phyloP scores from a whole-genome alignment of 257 asterid genomes.

The Ballota nigra region DNA sequence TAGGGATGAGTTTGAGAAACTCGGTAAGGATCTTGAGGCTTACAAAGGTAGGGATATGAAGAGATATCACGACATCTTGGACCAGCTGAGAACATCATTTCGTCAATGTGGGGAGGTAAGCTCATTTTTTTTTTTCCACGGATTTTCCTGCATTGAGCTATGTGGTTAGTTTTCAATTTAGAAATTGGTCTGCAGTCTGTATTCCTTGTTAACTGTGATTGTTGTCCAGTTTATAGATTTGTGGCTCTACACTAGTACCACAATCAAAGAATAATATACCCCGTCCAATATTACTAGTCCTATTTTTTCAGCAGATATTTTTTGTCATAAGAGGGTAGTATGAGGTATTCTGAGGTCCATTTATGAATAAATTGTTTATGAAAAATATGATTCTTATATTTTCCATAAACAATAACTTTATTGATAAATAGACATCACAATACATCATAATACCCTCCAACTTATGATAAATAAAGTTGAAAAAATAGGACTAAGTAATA shows the following conservation, averaged over 20 bases:
- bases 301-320: no score
- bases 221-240: not conserved
- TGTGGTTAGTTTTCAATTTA: not conserved
- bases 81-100: slow-evolving; percentile 64
- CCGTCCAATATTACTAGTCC: no score
- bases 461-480: no score
- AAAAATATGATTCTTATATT: no score
- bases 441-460: no score
- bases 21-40: slow-evolving; percentile 68
- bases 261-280: not conserved
- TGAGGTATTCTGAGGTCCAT: no score
- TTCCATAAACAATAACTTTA: no score
- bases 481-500: no score
- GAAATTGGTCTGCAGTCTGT: not conserved
- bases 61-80: slow-evolving; percentile 54
- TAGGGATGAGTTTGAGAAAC: slow-evolving; percentile 70
- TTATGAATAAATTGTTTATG: no score
- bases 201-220: not conserved
- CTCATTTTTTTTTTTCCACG: slow-evolving; percentile 2
- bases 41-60: slow-evolving; percentile 61
- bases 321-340: no score
- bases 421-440: no score
- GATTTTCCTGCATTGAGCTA: slow-evolving; percentile 12
- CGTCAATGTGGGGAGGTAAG: slow-evolving; percentile 76
- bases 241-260: not conserved